A percentile compares a stretch with the other conserved stretches of the same genome.
These are phyloP conservation scores for Boletus rex-veris DNA, from an alignment of 768 basidiomycete species.

Conservation along the genomic window DNA sequence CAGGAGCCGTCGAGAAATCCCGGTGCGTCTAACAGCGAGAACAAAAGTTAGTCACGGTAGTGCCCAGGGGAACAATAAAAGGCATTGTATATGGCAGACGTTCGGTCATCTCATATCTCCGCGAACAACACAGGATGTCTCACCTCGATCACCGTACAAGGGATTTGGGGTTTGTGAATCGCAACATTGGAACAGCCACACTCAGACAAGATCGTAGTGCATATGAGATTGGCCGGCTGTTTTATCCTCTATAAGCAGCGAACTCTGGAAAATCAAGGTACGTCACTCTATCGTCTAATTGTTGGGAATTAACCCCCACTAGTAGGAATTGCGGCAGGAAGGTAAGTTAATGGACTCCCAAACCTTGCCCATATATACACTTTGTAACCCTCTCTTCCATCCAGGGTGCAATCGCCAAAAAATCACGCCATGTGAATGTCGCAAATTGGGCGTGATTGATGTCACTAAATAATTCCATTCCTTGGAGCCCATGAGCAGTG, in stretches of 20 bases:
- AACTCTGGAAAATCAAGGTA: conserved; percentile 6
- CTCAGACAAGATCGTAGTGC: conserved; percentile 8
- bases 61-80: conserved; percentile 25
- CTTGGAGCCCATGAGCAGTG: conserved; percentile 40
- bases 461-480: conserved; percentile 46
- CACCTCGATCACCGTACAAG: conserved; percentile 31
- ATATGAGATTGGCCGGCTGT: neutral
- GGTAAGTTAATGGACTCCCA: conserved; percentile 45
- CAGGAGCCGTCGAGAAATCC: conserved; percentile 3
- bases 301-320: neutral
- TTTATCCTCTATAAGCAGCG: neutral
- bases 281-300: neutral
- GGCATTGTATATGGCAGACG: neutral
- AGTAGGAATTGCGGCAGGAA: neutral
- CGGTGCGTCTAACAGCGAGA: conserved; percentile 8
- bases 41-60: conserved; percentile 21
- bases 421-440: conserved; percentile 67
- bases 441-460: conserved; percentile 57
- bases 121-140: conserved; percentile 28
- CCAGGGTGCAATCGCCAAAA: conserved; percentile 76
- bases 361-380: conserved; percentile 66
- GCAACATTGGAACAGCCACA: conserved; percentile 13
- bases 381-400: conserved; percentile 62
- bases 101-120: conserved; percentile 8
- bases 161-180: neutral